Evolutionary conservation across 2,329 filamentous ascomycete species (phyloP), one percentile per base, ranked within the genome.

Genomic region (Lasiodiplodia theobromae): DNA sequence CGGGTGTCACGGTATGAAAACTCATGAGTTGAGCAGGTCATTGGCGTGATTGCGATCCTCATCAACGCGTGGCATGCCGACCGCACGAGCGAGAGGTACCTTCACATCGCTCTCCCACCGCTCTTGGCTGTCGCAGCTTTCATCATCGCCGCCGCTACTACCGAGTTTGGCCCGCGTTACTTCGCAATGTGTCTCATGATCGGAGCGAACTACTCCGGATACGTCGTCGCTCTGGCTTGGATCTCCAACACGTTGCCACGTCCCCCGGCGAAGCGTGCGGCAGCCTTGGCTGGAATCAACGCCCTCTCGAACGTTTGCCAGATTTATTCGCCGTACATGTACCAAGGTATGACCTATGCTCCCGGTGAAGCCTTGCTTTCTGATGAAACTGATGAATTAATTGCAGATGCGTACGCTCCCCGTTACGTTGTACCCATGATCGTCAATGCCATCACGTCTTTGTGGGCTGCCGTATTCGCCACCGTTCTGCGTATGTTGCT

Each of bases 401-500:
- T 34, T 34, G 7, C 6, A 49, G 47, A 60, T 31, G 38, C 52
- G 3, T 52, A 66, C 10, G 47, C 60, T 5, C 47, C 56, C 1
- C 71, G 78, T 54, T 69, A 76, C 78, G 83, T 86, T 4, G 80
- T 88, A n/a, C 90, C 91, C 3, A 90, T 93, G 80, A 83, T 84
- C 7, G 89, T 92, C 62, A 92, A 92, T 77, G 91, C 89, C 72
- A 85, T 83, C 1, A 92, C 89, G n/a, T 86, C 87, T 0, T 84
- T 88, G 21, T 76, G 93, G 58, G 87, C 90, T 1, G 89, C 94
- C 52, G 72, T 87, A 31, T 85, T 88, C 68, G 90, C 91, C 0
- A 87, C 87, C 0, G 76, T 88, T 2, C 81, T 94, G 72, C 82
- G 90, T 11, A 81, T 89, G 34, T 86, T 92, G 49, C 82, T 94